phyloP scores from a whole-genome alignment of 495 filamentous ascomycete genomes.

The Lepraria neglecta region DNA sequence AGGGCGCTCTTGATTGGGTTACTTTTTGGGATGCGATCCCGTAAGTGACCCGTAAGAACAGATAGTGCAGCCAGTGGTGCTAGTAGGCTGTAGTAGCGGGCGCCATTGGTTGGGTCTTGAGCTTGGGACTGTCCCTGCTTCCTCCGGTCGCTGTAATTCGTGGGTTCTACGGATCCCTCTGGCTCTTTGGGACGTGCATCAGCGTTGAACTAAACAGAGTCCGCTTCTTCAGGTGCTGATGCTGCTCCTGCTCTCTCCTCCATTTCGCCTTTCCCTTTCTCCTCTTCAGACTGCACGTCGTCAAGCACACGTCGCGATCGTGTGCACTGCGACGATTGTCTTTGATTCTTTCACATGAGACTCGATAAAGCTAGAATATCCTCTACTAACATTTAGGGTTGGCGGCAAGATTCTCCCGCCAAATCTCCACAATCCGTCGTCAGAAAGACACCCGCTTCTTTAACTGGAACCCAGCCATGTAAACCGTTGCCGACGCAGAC shows the following conservation, averaged over 20 bases:
- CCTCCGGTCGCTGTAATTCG: background rate
- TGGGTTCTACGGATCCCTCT: background rate
- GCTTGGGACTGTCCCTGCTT: background rate
- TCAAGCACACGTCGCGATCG: background rate
- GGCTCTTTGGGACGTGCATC: background rate
- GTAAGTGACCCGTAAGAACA: slow-evolving; percentile 1
- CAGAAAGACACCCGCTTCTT: background rate
- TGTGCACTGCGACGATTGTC: background rate
- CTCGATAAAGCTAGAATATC: background rate
- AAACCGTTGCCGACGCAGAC: background rate
- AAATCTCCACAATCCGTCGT: background rate
- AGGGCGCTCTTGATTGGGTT: background rate
- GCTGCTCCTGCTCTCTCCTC: background rate
- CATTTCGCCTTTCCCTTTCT: background rate
- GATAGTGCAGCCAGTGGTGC: background rate
- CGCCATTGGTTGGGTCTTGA: slow-evolving; percentile 9
- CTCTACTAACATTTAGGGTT: background rate
- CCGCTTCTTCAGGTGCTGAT: no score
- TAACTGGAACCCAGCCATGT: background rate
- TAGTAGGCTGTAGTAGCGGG: background rate
- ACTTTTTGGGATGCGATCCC: slow-evolving; percentile 4
- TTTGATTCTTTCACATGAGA: background rate
- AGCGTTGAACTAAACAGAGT: background rate
- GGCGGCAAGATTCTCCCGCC: slow-evolving; percentile 4
- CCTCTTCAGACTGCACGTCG: slow-evolving; percentile 3